Evolutionary conservation across 2,329 filamentous ascomycete genomes (phyloP).

Genomic region (Mariannaea elegans): DNA sequence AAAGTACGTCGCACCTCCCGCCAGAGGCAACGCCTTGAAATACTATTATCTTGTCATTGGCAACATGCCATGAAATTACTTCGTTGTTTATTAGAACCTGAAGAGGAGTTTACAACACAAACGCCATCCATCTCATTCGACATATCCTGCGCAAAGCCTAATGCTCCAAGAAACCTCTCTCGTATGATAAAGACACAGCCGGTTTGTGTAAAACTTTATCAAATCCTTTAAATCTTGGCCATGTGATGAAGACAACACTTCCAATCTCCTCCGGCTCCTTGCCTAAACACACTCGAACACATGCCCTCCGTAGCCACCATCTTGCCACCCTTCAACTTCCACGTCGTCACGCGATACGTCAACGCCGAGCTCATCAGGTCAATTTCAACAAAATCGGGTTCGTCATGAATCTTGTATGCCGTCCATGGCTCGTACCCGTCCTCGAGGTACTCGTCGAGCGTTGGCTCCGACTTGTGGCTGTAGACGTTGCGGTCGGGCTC

Average conservation of each 20-base stretch:
- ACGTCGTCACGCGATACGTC: slow-evolving; percentile 45
- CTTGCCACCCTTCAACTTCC: slow-evolving; percentile 42
- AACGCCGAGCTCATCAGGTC: slow-evolving; percentile 47
- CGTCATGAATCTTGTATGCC: slow-evolving; percentile 47
- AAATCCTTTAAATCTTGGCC: slow-evolving; percentile 33
- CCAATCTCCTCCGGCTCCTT: slow-evolving; percentile 47
- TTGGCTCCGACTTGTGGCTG: slow-evolving; percentile 44
- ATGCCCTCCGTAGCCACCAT: slow-evolving; percentile 46
- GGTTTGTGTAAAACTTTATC: too few relatives aligned
- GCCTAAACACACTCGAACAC: slow-evolving; percentile 46
- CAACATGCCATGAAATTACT: too few relatives aligned
- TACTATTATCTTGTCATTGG: too few relatives aligned
- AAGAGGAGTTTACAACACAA: too few relatives aligned
- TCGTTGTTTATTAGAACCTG: too few relatives aligned
- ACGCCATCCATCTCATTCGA: too few relatives aligned
- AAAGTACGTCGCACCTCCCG: too few relatives aligned
- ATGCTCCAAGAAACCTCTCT: too few relatives aligned
- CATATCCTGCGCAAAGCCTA: too few relatives aligned
- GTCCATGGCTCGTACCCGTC: slow-evolving; percentile 47
- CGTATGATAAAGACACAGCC: too few relatives aligned
- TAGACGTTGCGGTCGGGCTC: slow-evolving; percentile 44
- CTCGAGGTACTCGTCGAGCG: slow-evolving; percentile 45
- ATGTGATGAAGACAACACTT: slow-evolving; percentile 47
- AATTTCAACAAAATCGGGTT: slow-evolving; percentile 49
- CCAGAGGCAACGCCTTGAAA: too few relatives aligned